Evolutionary conservation across 2,329 filamentous ascomycete species (phyloP).

Genomic region (Fusarium robinianum): DNA sequence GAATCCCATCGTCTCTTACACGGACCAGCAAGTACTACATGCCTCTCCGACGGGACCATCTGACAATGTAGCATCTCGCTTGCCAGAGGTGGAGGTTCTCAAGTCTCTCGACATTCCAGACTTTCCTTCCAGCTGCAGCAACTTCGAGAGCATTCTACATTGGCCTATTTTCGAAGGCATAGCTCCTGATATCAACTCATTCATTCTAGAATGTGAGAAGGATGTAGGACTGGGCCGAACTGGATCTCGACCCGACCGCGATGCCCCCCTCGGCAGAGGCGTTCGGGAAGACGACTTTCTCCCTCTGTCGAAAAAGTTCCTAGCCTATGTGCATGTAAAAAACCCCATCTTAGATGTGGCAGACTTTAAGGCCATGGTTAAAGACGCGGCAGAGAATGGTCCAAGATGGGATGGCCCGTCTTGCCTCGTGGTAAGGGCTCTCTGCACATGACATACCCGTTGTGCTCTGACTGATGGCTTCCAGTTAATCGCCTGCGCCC

Average conservation of each 20-base stretch:
- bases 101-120: slow-evolving; percentile 7
- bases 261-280: slow-evolving; percentile 2
- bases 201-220: neutral
- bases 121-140: slow-evolving; percentile 6
- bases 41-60: neutral
- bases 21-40: too few relatives aligned
- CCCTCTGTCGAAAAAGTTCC: slow-evolving; percentile 8
- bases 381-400: slow-evolving; percentile 15
- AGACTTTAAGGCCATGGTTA: slow-evolving; percentile 5
- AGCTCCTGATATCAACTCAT: slow-evolving; percentile 3
- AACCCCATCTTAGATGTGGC: slow-evolving; percentile 17
- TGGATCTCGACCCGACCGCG: neutral
- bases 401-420: slow-evolving; percentile 34
- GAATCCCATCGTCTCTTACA: too few relatives aligned
- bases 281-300: slow-evolving; percentile 15
- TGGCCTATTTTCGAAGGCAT: slow-evolving; percentile 10
- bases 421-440: slow-evolving; percentile 25
- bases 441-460: too few relatives aligned
- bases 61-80: slow-evolving; percentile 2
- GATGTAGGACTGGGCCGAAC: neutral
- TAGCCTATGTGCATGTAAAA: slow-evolving; percentile 13
- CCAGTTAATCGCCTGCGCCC: slow-evolving; percentile 29
- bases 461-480: too few relatives aligned
- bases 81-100: slow-evolving; percentile 4
- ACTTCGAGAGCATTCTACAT: slow-evolving; percentile 10